phyloP scores from a whole-genome alignment of 371 early-diverging fungal genomes.

The Blastocladiella emersonii region DNA sequence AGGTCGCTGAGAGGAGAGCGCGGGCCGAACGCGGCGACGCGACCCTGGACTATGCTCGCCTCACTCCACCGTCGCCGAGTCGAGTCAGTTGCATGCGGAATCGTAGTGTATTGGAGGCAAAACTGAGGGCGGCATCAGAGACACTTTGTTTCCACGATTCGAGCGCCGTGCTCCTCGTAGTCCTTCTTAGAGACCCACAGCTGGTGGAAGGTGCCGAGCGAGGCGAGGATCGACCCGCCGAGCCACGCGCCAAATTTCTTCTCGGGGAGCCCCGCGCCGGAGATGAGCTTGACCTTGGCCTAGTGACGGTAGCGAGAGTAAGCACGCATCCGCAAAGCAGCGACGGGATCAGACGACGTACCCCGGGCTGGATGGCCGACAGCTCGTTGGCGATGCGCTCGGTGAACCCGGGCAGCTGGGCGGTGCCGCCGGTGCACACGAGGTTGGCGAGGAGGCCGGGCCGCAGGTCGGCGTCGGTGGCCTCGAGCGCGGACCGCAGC shows the following conservation, averaged over 20 bases:
- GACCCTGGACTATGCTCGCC: too few relatives aligned
- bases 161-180: slow-evolving; percentile 76
- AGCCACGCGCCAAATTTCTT: slow-evolving; percentile 86
- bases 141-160: slow-evolving; percentile 77
- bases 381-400: slow-evolving; percentile 71
- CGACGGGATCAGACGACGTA: slow-evolving; percentile 22
- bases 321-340: not conserved
- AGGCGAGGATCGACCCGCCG: slow-evolving; percentile 90
- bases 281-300: slow-evolving; percentile 65
- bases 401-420: slow-evolving; percentile 68
- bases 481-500: not conserved
- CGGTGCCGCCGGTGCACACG: slow-evolving; percentile 80
- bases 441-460: slow-evolving; percentile 62
- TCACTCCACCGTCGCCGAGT: too few relatives aligned
- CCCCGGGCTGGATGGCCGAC: slow-evolving; percentile 51
- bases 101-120: too few relatives aligned
- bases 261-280: slow-evolving; percentile 61
- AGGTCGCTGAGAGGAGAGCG: too few relatives aligned
- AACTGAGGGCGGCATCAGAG: slow-evolving; percentile 20
- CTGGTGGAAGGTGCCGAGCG: slow-evolving; percentile 90
- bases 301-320: slow-evolving; percentile 15
- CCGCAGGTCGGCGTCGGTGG: slow-evolving; percentile 78
- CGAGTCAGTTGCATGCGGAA: too few relatives aligned
- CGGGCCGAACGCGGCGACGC: too few relatives aligned
- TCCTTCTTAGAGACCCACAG: slow-evolving; percentile 90